Conservation (phyloP, 257 asterid species). For the Solanum sejunctum region DNA sequence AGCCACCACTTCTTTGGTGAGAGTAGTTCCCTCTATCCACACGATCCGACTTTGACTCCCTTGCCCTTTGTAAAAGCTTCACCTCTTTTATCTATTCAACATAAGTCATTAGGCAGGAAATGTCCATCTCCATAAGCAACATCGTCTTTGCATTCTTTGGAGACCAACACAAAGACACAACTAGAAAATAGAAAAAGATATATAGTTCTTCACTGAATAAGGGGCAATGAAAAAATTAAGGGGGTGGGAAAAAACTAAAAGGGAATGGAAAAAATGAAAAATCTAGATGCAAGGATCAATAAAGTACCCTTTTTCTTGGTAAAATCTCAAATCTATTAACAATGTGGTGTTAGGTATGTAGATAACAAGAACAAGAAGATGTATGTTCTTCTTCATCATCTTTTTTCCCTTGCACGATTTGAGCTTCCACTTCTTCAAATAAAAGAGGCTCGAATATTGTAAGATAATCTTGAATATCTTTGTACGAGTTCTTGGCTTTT, state of each 20-base stretch:
- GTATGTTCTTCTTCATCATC: slow-evolving; percentile 64
- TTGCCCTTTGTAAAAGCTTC: no score
- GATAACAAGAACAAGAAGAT: neutral
- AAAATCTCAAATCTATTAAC: neutral
- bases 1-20: no score
- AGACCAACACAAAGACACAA: no score
- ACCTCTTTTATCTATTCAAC: no score
- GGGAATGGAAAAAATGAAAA: neutral
- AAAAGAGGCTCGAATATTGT: slow-evolving; percentile 76
- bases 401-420: slow-evolving; percentile 44
- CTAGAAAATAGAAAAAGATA: neutral
- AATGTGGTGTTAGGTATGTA: neutral
- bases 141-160: no score
- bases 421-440: slow-evolving; percentile 92
- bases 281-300: no score
- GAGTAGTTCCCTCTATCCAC: no score
- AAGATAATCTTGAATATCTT: slow-evolving; percentile 67
- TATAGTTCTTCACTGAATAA: neutral
- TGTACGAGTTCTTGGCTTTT: slow-evolving; percentile 56
- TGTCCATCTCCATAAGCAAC: no score
- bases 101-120: no score
- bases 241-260: neutral
- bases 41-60: no score
- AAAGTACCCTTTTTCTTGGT: neutral
- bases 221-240: neutral